These are phyloP conservation scores for Pseudognaphalium luteoalbum DNA, from an alignment of 129 eudicot species.

Conservation along the genomic window DNA sequence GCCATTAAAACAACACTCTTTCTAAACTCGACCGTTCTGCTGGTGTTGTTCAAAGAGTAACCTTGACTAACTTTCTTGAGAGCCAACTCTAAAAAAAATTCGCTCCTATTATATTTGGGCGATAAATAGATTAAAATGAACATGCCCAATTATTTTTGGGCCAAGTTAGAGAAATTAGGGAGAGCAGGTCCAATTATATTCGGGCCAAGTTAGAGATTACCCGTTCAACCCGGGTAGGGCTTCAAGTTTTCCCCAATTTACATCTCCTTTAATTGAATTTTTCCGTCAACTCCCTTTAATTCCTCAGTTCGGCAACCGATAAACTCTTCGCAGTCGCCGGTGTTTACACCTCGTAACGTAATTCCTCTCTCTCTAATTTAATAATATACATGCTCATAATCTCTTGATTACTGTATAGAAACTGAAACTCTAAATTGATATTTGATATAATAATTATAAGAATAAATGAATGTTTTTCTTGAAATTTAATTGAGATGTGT, in stretches of 20 bases:
- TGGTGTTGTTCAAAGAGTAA: too few species aligned
- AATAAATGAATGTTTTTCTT: neutral
- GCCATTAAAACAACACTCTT: too few species aligned
- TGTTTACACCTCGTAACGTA: slow-evolving; percentile 9
- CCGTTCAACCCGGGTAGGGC: slow-evolving; percentile 30
- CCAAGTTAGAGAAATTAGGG: too few species aligned
- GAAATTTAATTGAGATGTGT: neutral
- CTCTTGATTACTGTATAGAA: neutral
- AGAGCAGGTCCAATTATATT: slow-evolving; percentile 5
- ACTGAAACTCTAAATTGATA: neutral
- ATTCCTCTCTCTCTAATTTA: neutral
- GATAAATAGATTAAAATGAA: too few species aligned
- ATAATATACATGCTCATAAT: neutral
- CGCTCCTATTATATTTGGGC: too few species aligned
- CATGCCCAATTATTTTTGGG: too few species aligned
- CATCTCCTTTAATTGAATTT: neutral
- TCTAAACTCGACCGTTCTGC: too few species aligned
- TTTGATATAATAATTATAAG: neutral
- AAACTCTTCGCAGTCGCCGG: slow-evolving; percentile 18
- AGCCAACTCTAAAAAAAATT: too few species aligned
- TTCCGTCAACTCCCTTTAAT: slow-evolving; percentile 3
- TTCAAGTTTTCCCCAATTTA: slow-evolving; percentile 18
- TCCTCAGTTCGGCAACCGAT: slow-evolving; percentile 18
- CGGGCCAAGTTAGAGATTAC: slow-evolving; percentile 18
- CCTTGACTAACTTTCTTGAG: too few species aligned